Conservation (phyloP, 129 eudicot species). For the Flaveria trinervia region DNA sequence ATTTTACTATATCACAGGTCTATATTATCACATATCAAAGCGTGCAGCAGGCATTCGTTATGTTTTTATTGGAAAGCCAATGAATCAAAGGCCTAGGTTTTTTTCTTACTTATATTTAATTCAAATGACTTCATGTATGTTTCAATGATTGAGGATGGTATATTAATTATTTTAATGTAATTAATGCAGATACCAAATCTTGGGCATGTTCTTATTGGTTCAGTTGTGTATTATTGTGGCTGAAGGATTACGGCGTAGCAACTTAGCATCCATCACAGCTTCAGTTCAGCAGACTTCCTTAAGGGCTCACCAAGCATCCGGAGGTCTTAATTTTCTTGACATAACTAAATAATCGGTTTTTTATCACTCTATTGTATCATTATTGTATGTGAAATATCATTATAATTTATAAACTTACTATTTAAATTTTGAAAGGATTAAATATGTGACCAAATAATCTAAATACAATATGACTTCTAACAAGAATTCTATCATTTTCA, state of each 20-base stretch:
- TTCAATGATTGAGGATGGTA: neutral
- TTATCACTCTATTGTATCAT: neutral
- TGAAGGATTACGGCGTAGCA: constrained; percentile 87
- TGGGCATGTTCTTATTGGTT: constrained; percentile 88
- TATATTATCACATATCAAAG: constrained; percentile 92
- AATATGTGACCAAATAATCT: neutral
- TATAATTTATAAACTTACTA: constrained; percentile 11
- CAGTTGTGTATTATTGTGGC: constrained; percentile 95
- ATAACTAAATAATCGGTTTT: neutral
- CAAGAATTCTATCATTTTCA: neutral
- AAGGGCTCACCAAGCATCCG: constrained; percentile 62
- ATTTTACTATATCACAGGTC: constrained; percentile 50
- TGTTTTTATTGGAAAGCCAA: constrained; percentile 84
- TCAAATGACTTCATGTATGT: neutral
- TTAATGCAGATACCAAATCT: constrained; percentile 86
- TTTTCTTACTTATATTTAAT: neutral
- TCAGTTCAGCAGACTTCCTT: constrained; percentile 71
- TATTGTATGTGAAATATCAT: constrained; percentile 7
- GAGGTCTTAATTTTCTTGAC: constrained; percentile 50
- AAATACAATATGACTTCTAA: neutral
- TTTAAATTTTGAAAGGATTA: constrained; percentile 3
- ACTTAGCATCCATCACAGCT: constrained; percentile 72
- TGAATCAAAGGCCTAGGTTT: constrained; percentile 95
- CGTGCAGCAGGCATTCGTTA: constrained; percentile 99
- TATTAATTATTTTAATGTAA: constrained; percentile 12